Evolutionary conservation across 2,329 filamentous ascomycete genomes (phyloP), one percentile per base, ranked within the genome.

Genomic region (Aquanectria penicillioides): DNA sequence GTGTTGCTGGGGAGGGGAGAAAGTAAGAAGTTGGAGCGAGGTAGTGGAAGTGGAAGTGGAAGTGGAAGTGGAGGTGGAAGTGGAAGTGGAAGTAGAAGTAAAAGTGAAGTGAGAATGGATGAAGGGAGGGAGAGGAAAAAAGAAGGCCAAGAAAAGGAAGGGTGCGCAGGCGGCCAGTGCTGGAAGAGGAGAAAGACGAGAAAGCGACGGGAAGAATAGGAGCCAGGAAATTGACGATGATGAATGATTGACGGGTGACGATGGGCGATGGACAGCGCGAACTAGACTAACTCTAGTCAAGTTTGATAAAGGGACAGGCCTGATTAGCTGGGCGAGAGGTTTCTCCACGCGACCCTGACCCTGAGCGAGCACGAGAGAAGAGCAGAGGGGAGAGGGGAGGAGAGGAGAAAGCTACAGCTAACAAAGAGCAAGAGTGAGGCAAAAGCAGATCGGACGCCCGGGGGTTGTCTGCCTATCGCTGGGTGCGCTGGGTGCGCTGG

Each of bases 141-240:
- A 20, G 17, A 47, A 15, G n/a, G n/a, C n/a, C n/a, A n/a, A n/a
- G n/a, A n/a, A n/a, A n/a, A n/a, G n/a, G n/a, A n/a, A n/a, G n/a
- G n/a, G n/a, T n/a, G n/a, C n/a, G n/a, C n/a, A n/a, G n/a, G n/a
- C n/a, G n/a, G n/a, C n/a, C n/a, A n/a, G n/a, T n/a, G n/a, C 15
- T 37, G 15, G 17, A 28, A 23, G 10, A 46, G 36, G 33, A 29
- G 28, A 44, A 29, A 25, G 22, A 17, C 22, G 29, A 37, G 40
- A 25, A 46, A 23, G 44, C 26, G 22, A 38, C 53, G 53, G 53
- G 44, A 56, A 48, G 44, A 49, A 26, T 48, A 55, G 52, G 52
- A 55, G 52, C 52, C 33, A 33, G 18, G 28, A 38, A 20, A 50
- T 50, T 49, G 44, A 49, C 43, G 31, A 43, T 49, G 52, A 49